Base-by-base conservation (phyloP, 2,329 filamentous ascomycete genomes). In the Ceratocystis destructans region DNA sequence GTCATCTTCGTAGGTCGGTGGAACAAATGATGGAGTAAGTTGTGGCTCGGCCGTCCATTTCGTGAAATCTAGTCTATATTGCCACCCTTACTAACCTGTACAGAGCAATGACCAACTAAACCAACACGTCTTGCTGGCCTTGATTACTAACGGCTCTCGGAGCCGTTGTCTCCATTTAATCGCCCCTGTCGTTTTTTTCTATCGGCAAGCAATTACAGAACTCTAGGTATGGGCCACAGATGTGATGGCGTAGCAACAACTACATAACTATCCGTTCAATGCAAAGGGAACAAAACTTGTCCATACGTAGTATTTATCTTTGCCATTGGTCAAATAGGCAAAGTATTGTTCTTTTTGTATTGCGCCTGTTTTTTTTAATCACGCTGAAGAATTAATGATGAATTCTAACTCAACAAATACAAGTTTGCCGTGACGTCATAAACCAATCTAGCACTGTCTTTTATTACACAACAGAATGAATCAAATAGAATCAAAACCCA, bases 1-100 rank as follows among this genome's bases (percentile, higher is more conserved):
- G 93, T 64, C 84, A 85, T 69, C 79, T 97, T 69, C 84, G 93
- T 64, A 83, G 90, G 71, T 89, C 88, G 8, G 88, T 94, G 2
- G 88, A 87, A 73, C 77, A 82, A 70, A 87, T 83, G 71, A 80
- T 84, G 76, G 84, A 87, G 79, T 85, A 76, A 74, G 78, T 76
- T 20, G 10, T 8, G 5, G 33, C 31, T 20, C 15, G 17, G 5
- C 3, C 17, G 17, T 44, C 22, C 12, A 15, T 12, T 41, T 15
- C 12, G 4, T 41, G 37, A 41, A 15, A 41, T 15, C 10, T 15
- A 15, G 12, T 64, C 20, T 46, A 31, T 64, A 20, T 25, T 63
- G 61, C 22, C 44, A 25, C 68, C n/a, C n/a, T 22, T 57, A n/a
- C 8, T 25, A 44, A 64, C 55, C 5, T 37, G 7, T 20, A 5